Percentiles rank a stretch among this genome's conserved stretches.
Evolutionary conservation across 345 rosid species (phyloP).

Genomic region (Eucalyptus viminalis): DNA sequence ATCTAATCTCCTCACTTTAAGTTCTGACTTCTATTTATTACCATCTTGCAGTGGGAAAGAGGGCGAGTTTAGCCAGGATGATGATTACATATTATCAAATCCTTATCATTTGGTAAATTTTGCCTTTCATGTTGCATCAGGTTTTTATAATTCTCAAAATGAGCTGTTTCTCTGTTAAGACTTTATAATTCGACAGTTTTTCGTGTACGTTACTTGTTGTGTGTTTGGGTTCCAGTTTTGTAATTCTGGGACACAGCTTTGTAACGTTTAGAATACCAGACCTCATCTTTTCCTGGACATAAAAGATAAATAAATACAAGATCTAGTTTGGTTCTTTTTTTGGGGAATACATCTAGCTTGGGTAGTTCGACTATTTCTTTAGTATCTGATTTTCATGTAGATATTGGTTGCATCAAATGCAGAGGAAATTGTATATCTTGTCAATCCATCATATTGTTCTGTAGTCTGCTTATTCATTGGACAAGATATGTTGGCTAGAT

Average conservation of each 20-base stretch:
- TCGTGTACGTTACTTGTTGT: not conserved
- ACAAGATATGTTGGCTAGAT: not conserved
- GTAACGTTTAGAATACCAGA: not conserved
- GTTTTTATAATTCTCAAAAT: not conserved
- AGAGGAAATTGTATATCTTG: not conserved
- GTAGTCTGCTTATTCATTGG: not conserved
- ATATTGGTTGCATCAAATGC: not conserved
- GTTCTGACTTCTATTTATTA: not conserved
- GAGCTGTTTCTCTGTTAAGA: not conserved
- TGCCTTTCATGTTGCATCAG: not conserved
- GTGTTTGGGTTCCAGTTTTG: not conserved
- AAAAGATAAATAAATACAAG: not conserved
- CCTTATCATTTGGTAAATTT: conserved; percentile 90
- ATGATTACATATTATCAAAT: conserved; percentile 78
- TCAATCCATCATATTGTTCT: not conserved
- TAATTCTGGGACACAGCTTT: not conserved
- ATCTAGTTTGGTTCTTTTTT: not conserved
- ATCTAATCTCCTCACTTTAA: not conserved
- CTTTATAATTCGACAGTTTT: not conserved
- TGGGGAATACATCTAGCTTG: not conserved
- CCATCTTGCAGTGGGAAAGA: conserved; percentile 56
- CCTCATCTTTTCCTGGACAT: not conserved
- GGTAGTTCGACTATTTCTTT: not conserved
- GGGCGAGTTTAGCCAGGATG: conserved; percentile 65
- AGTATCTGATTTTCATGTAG: not conserved